Percentiles rank a stretch among this genome's conserved stretches.
phyloP scores from a whole-genome alignment of 202 grass and related monocot species.

The Zoysia matrella region DNA sequence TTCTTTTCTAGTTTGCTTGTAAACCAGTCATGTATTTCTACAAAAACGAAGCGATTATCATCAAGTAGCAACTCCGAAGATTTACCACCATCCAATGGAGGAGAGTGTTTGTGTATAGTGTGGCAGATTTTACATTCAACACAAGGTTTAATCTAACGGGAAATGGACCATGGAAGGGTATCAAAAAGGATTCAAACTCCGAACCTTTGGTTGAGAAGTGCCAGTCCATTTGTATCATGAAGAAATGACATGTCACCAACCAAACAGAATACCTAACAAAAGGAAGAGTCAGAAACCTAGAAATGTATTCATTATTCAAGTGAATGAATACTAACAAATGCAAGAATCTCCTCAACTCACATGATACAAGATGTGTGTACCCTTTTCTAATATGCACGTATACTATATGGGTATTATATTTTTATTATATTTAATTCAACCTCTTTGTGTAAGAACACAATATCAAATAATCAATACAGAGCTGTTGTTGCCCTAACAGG shows the following conservation, averaged over 20 bases:
- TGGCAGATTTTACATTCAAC: no score
- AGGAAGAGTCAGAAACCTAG: slow-evolving; percentile 35
- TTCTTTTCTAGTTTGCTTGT: no score
- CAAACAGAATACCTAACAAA: slow-evolving; percentile 76
- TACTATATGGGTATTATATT: slow-evolving; percentile 4
- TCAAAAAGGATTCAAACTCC: slow-evolving; percentile 36
- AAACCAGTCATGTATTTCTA: no score
- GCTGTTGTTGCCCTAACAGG: background rate
- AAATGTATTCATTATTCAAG: slow-evolving; percentile 24
- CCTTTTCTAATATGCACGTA: no score
- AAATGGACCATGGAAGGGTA: background rate
- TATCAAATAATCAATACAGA: slow-evolving; percentile 30
- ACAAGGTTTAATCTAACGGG: slow-evolving; percentile 11
- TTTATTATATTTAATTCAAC: background rate
- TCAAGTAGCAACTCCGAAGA: no score
- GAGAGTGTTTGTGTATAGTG: no score
- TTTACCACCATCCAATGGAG: no score
- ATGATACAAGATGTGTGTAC: background rate
- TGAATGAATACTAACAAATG: slow-evolving; percentile 8
- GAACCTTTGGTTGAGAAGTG: slow-evolving; percentile 91
- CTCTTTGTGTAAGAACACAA: slow-evolving; percentile 28
- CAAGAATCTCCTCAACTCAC: slow-evolving; percentile 10
- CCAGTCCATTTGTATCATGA: slow-evolving; percentile 93
- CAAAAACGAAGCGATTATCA: no score
- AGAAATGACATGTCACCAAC: slow-evolving; percentile 98